Conservation (phyloP, 345 rosid species). For the Geranium rotundifolium region DNA sequence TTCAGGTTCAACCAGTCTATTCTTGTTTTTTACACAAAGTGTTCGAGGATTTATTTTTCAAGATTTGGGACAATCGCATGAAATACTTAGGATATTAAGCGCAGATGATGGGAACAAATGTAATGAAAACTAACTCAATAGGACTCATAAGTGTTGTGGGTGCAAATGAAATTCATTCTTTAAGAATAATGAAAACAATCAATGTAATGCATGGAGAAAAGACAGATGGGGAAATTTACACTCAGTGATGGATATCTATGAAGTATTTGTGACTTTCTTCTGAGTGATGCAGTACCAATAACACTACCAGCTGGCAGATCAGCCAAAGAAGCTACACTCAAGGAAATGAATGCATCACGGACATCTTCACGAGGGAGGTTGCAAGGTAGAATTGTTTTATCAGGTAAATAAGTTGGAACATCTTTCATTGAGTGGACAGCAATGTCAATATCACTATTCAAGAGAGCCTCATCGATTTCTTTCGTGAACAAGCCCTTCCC, state of each 20-base stretch:
- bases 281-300: conserved; percentile 92
- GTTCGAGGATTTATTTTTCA: too few species aligned
- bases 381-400: conserved; percentile 76
- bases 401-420: conserved; percentile 88
- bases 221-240: conserved; percentile 25
- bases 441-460: conserved; percentile 79
- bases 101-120: neutral
- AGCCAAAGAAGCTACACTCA: conserved; percentile 46
- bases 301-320: conserved; percentile 82
- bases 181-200: too few species aligned
- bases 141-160: neutral
- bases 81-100: too few species aligned
- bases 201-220: neutral
- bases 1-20: too few species aligned
- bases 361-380: conserved; percentile 92
- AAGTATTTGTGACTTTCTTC: conserved; percentile 92
- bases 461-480: conserved; percentile 87
- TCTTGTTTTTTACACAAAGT: too few species aligned
- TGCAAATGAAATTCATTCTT: neutral
- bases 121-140: too few species aligned
- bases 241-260: conserved; percentile 67
- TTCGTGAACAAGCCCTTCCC: conserved; percentile 96
- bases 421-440: conserved; percentile 99
- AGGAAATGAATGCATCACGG: conserved; percentile 82
- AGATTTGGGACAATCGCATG: too few species aligned